These are phyloP conservation scores for Apiotrichum gracile DNA, from an alignment of 1,284 basidiomycete genomes.

Conservation along the genomic window DNA sequence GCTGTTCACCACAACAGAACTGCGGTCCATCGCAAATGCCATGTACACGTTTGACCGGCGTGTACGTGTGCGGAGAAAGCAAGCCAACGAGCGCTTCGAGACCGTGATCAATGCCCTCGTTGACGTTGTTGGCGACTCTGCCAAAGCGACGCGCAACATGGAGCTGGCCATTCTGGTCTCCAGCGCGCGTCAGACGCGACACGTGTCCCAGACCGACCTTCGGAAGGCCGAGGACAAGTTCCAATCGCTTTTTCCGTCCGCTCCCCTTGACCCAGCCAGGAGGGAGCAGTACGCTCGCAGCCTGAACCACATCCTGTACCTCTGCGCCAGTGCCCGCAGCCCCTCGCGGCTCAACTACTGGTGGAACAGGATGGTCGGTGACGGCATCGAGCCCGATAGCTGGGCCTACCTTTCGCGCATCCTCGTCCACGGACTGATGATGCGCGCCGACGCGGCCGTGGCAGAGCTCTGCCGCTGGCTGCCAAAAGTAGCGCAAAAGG, in stretches of 20 bases:
- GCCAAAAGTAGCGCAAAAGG: not conserved
- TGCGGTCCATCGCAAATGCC: slow-evolving; percentile 15
- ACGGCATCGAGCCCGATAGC: slow-evolving; percentile 20
- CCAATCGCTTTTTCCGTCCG: slow-evolving; percentile 9
- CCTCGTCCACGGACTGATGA: slow-evolving; percentile 7
- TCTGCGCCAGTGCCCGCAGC: slow-evolving; percentile 22
- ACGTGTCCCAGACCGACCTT: slow-evolving; percentile 12
- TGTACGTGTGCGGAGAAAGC: not conserved
- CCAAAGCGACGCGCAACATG: slow-evolving; percentile 9
- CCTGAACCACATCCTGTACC: slow-evolving; percentile 33
- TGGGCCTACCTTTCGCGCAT: slow-evolving; percentile 20
- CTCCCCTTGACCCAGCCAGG: slow-evolving; percentile 4
- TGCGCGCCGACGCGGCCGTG: slow-evolving; percentile 1
- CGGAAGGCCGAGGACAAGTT: slow-evolving; percentile 16
- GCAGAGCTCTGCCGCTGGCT: slow-evolving; percentile 4
- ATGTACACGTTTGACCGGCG: slow-evolving; percentile 17
- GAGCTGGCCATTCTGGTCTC: slow-evolving; percentile 18
- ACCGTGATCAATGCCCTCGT: slow-evolving; percentile 21
- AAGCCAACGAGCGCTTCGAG: slow-evolving; percentile 18
- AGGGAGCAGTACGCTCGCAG: slow-evolving; percentile 15
- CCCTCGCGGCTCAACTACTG: slow-evolving; percentile 20
- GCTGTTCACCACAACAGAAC: slow-evolving; percentile 26
- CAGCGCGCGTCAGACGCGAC: not conserved
- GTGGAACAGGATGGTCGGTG: slow-evolving; percentile 18
- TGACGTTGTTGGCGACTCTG: slow-evolving; percentile 13